These are phyloP conservation scores for Salix arbutifolia DNA, from an alignment of 345 rosid species.

Conservation along the genomic window DNA sequence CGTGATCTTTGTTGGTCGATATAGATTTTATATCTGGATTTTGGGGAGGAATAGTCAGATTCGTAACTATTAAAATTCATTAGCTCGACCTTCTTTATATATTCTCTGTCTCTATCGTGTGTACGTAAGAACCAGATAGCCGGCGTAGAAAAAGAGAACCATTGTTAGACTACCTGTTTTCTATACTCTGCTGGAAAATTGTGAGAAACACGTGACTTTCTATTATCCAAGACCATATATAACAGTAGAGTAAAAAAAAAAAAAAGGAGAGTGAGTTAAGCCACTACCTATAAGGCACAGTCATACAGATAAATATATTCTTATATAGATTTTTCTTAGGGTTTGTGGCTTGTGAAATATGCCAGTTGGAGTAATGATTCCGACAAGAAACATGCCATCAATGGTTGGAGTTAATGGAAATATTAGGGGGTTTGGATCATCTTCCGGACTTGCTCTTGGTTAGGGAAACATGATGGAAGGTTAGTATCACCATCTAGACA, in stretches of 20 bases:
- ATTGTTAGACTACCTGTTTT: slow-evolving; percentile 9
- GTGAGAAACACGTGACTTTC: neutral
- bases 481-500: slow-evolving; percentile 46
- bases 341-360: slow-evolving; percentile 32
- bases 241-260: neutral
- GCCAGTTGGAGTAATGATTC: slow-evolving; percentile 61
- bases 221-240: neutral
- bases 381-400: slow-evolving; percentile 52
- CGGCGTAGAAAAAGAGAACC: neutral
- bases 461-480: slow-evolving; percentile 64
- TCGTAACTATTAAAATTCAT: slow-evolving; percentile 20
- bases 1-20: slow-evolving; percentile 29
- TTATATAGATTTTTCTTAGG: neutral
- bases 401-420: slow-evolving; percentile 38
- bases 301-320: neutral
- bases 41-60: slow-evolving; percentile 3
- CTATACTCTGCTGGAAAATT: neutral
- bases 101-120: slow-evolving; percentile 15
- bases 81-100: slow-evolving; percentile 17
- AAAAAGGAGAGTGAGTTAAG: neutral
- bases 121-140: slow-evolving; percentile 19
- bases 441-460: slow-evolving; percentile 43
- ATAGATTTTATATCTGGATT: neutral
- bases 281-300: neutral
- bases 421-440: slow-evolving; percentile 44